Conservation (phyloP, 2,329 filamentous ascomycete genomes). For the Colletotrichum abscissum region DNA sequence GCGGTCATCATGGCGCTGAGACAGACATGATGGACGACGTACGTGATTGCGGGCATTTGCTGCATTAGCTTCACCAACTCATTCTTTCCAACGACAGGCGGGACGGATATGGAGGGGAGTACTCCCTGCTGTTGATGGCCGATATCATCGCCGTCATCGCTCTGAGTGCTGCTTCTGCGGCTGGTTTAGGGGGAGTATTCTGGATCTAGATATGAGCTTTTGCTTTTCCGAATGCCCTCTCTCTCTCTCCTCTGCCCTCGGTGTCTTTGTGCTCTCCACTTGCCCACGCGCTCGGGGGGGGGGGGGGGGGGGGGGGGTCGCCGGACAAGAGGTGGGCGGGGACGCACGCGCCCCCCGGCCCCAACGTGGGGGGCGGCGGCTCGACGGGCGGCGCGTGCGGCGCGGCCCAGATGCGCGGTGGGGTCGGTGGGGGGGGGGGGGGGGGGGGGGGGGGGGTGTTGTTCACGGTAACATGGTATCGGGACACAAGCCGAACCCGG, state of each 20-base stretch:
- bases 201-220: neutral
- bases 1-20: neutral
- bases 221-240: neutral
- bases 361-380: too few relatives aligned
- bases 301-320: too few relatives aligned
- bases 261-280: neutral
- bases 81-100: neutral
- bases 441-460: neutral
- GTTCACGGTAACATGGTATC: neutral
- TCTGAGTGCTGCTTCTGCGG: too few relatives aligned
- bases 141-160: neutral
- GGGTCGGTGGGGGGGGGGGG: too few relatives aligned
- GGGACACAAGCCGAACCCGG: constrained; percentile 8
- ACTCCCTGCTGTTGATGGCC: neutral
- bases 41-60: constrained; percentile 3
- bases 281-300: too few relatives aligned
- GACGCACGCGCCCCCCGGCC: too few relatives aligned
- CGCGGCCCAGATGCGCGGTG: too few relatives aligned
- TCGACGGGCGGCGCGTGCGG: too few relatives aligned
- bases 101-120: neutral
- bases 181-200: neutral
- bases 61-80: neutral
- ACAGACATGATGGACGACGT: constrained; percentile 2
- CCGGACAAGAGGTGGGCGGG: too few relatives aligned
- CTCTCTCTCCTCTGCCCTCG: neutral